Evolutionary conservation across 208 protist genomes (phyloP).

Genomic region (Acanthamoeba castellanii): DNA sequence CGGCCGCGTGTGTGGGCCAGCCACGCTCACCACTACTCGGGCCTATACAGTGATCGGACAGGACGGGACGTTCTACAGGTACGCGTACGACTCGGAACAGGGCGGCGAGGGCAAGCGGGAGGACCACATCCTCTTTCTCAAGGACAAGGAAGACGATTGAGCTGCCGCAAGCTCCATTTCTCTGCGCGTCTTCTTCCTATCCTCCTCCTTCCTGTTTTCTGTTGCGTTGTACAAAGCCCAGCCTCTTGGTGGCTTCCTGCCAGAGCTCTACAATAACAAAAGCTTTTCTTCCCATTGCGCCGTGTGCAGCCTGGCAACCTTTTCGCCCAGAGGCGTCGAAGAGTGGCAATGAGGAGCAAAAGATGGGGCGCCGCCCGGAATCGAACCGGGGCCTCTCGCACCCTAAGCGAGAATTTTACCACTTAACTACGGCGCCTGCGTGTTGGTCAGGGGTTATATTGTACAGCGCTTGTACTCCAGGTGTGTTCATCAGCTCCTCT

Average conservation of each 20-base stretch:
- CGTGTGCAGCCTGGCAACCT: too few species aligned
- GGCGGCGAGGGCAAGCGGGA: slow-evolving; percentile 71
- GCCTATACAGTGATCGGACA: slow-evolving; percentile 28
- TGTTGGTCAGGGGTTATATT: too few species aligned
- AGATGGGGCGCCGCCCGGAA: not conserved
- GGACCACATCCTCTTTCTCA: slow-evolving; percentile 69
- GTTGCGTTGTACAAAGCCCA: not conserved
- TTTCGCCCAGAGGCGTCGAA: too few species aligned
- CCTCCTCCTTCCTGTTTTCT: not conserved
- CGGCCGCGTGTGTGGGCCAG: too few species aligned
- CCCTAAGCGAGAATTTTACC: slow-evolving; percentile 1
- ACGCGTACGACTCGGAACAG: slow-evolving; percentile 53
- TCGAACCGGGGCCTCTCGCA: not conserved
- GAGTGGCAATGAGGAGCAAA: too few species aligned
- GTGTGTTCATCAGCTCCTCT: too few species aligned
- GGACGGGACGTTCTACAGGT: slow-evolving; percentile 74
- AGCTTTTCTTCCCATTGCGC: too few species aligned
- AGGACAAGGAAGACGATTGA: slow-evolving; percentile 63
- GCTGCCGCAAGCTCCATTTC: not conserved
- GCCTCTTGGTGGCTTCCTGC: too few species aligned
- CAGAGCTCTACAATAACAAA: not conserved
- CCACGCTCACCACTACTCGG: too few species aligned
- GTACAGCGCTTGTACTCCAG: too few species aligned
- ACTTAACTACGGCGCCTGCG: not conserved
- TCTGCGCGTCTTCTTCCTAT: not conserved